These are phyloP conservation scores for Colletotrichum sublineola DNA, from an alignment of 2,329 filamentous ascomycete genomes.

Conservation along the genomic window DNA sequence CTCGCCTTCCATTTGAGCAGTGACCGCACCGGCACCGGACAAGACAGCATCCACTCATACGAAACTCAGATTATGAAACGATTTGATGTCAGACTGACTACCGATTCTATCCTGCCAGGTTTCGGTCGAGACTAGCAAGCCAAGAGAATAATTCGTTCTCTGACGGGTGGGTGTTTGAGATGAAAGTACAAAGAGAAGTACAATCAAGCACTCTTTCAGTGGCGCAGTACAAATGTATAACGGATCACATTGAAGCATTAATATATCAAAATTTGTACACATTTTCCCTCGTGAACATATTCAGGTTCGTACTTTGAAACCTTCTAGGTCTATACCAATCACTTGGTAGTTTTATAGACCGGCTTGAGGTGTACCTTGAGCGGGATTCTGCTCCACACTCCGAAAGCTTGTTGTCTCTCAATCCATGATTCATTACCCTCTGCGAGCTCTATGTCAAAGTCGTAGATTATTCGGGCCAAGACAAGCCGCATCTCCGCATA, in stretches of 20 bases:
- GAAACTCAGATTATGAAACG: not conserved
- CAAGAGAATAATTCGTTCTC: not conserved
- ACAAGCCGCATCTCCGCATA: constrained; percentile 35
- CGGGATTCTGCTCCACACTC: constrained; percentile 11
- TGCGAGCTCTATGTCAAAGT: constrained; percentile 5
- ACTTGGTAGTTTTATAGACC: not conserved
- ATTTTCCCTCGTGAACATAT: not conserved
- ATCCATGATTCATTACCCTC: constrained; percentile 7
- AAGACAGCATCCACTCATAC: not conserved
- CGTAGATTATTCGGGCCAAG: constrained; percentile 24
- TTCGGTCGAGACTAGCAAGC: not conserved
- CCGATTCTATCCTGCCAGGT: too few species aligned
- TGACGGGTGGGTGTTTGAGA: not conserved
- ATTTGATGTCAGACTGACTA: not conserved
- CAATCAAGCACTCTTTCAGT: too few species aligned
- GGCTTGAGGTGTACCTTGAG: constrained; percentile 1
- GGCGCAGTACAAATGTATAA: not conserved
- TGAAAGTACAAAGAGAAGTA: too few species aligned
- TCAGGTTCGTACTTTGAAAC: not conserved
- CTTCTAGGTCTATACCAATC: not conserved
- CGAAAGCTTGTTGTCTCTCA: not conserved
- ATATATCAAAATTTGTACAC: not conserved
- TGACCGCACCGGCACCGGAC: not conserved
- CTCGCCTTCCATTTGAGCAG: not conserved
- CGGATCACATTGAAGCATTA: too few species aligned